Evolutionary conservation across 2,329 filamentous ascomycete species (phyloP), one percentile per base, ranked within the genome.

Genomic region (Colletotrichum eremochloae): DNA sequence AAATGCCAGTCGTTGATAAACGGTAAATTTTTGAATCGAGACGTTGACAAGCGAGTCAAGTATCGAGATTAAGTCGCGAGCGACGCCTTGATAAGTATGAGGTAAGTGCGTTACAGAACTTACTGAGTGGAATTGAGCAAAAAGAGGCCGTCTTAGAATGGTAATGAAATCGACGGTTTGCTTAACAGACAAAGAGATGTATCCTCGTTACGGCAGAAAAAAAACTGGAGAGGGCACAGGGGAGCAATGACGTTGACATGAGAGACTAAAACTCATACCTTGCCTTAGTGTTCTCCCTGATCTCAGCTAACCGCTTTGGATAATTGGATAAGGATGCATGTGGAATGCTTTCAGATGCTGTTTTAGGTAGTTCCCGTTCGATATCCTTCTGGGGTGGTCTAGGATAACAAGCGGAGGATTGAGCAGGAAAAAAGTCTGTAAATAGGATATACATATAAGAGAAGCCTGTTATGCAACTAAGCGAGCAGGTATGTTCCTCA

Each of bases 191-290:
- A 48, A 14, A 50, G 46, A 15, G 33, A 63, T 33, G 62, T 64
- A 64, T 50, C 24, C 33, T 38, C 18, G 33, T 44, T 67, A 61
- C 67, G 63, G 56, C 68, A 38, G 56, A 20, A 46, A 50, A 33
- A 64, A 63, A 40, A 42, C 33, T 24, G 46, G 63, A 24, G 15
- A 36, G 12, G 44, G 44, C 24, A 44, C 40, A 36, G 33, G 48
- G 33, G 36, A 7, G 65, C 69, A 68, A 71, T 71, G 69, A 71
- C 69, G 69, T 71, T 68, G 65, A 68, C 42, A 71, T 71, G 69
- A 68, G 69, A 60, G 58, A 71, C 69, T 71, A 68, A 40, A 20
- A n/a, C 61, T 33, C 11, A 38, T 48, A 46, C 63, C 53, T 61
- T 18, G 29, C 56, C 40, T 61, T 44, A 29, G 11, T 67, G 55